Evolutionary conservation across 1,284 basidiomycete species (phyloP).

Genomic region (Ceratobasidium papillatum): DNA sequence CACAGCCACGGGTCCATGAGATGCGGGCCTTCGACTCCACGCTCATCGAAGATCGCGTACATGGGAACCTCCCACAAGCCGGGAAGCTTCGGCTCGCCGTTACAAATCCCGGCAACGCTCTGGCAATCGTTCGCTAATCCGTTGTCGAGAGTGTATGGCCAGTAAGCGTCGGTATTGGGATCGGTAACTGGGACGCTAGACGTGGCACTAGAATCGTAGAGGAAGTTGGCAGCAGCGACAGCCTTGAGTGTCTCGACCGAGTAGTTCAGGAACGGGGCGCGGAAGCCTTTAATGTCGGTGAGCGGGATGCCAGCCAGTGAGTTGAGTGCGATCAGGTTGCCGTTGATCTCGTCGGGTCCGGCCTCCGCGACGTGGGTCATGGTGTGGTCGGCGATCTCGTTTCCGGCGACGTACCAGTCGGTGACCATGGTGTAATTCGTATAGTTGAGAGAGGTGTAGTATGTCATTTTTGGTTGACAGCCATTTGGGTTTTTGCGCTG

Average conservation of each 20-base stretch:
- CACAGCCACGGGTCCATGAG: slow-evolving; percentile 87
- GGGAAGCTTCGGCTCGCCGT: slow-evolving; percentile 75
- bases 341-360: slow-evolving; percentile 72
- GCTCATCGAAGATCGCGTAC: slow-evolving; percentile 76
- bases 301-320: slow-evolving; percentile 81
- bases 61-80: slow-evolving; percentile 86
- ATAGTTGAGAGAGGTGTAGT: slow-evolving; percentile 75
- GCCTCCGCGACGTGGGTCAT: slow-evolving; percentile 84
- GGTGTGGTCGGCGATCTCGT: slow-evolving; percentile 88
- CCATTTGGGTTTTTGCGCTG: slow-evolving; percentile 85
- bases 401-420: slow-evolving; percentile 85
- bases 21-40: slow-evolving; percentile 66
- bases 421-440: slow-evolving; percentile 84
- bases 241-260: slow-evolving; percentile 67
- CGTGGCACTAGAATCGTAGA: slow-evolving; percentile 75
- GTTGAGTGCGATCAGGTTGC: slow-evolving; percentile 82
- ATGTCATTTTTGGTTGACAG: slow-evolving; percentile 78
- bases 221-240: slow-evolving; percentile 67
- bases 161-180: slow-evolving; percentile 74
- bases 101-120: slow-evolving; percentile 64
- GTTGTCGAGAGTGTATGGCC: slow-evolving; percentile 77
- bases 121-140: slow-evolving; percentile 84
- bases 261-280: slow-evolving; percentile 81
- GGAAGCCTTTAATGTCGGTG: slow-evolving; percentile 74
- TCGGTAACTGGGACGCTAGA: slow-evolving; percentile 75